Conservation (phyloP, 2,329 filamentous ascomycete genomes). For the Diaporthe nobilis region DNA sequence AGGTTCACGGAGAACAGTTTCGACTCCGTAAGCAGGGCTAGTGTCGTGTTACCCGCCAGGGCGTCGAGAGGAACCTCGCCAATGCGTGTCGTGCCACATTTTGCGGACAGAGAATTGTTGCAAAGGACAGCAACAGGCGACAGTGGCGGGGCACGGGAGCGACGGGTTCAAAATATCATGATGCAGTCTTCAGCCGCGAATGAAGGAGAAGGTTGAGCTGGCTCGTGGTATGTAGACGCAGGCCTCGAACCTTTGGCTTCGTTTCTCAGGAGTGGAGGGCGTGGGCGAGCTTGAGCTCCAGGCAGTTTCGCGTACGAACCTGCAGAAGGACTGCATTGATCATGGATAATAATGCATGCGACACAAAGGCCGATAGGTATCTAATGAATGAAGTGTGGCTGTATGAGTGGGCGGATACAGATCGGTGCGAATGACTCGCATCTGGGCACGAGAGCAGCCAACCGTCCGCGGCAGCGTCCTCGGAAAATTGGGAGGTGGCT, state of each 20-base stretch:
- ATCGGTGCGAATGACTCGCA: conserved; percentile 36
- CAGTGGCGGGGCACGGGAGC: not conserved
- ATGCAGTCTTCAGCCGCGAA: not conserved
- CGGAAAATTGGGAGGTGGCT: conserved; percentile 29
- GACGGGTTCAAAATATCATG: not conserved
- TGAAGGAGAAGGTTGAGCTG: not conserved
- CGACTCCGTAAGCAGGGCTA: conserved; percentile 7
- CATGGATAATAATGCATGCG: conserved; percentile 32
- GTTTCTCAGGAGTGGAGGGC: not conserved
- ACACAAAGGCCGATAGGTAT: conserved; percentile 21
- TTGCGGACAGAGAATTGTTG: not conserved
- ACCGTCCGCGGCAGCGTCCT: conserved; percentile 7
- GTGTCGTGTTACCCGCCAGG: not conserved
- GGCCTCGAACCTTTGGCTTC: not conserved
- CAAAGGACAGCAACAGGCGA: not conserved
- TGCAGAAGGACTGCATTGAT: conserved; percentile 17
- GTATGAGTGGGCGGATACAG: conserved; percentile 16
- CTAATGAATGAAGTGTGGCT: conserved; percentile 28
- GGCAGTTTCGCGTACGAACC: conserved; percentile 16
- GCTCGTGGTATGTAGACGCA: not conserved
- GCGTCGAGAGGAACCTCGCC: not conserved
- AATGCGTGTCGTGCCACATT: not conserved
- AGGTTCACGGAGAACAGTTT: conserved; percentile 1
- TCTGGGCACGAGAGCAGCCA: conserved; percentile 25
- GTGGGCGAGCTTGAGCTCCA: not conserved